Conservation (phyloP, 1,284 basidiomycete species). For the Agaricales sp. region DNA sequence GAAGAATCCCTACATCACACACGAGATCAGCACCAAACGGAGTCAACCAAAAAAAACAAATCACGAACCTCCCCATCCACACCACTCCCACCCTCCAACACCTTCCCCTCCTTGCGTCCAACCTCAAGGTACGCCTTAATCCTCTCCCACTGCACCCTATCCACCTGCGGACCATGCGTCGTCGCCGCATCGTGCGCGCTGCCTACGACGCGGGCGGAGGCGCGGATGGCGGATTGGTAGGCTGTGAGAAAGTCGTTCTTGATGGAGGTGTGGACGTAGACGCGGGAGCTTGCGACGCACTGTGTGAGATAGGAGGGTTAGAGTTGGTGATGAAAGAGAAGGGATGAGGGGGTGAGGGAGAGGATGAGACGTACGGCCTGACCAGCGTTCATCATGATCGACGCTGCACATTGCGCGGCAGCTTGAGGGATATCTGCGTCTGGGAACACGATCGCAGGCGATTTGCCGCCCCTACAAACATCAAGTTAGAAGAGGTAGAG, state of each 20-base stretch:
- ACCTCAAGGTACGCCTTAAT: not conserved
- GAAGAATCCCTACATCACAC: not conserved
- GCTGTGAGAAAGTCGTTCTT: not conserved
- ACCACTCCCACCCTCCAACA: constrained; percentile 45
- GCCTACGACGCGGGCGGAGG: not conserved
- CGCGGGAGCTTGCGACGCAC: not conserved
- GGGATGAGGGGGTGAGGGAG: not conserved
- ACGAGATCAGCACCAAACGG: not conserved
- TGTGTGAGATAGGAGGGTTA: constrained; percentile 18
- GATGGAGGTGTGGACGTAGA: not conserved
- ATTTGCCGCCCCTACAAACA: constrained; percentile 3
- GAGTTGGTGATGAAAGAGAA: constrained; percentile 1
- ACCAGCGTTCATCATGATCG: not conserved
- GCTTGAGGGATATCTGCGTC: not conserved
- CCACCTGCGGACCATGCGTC: no score
- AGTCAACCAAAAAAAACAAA: not conserved
- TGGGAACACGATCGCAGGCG: not conserved
- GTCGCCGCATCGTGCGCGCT: constrained; percentile 35
- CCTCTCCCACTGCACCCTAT: constrained; percentile 59
- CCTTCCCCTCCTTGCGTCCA: constrained; percentile 32
- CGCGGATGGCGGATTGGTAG: not conserved
- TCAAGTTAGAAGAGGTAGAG: no score
- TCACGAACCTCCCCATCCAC: no score
- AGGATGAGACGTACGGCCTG: not conserved
- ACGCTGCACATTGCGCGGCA: not conserved